Percentiles rank a stretch among this genome's conserved stretches.
Evolutionary conservation across 345 rosid species (phyloP).

Genomic region (Citropsis articulata): DNA sequence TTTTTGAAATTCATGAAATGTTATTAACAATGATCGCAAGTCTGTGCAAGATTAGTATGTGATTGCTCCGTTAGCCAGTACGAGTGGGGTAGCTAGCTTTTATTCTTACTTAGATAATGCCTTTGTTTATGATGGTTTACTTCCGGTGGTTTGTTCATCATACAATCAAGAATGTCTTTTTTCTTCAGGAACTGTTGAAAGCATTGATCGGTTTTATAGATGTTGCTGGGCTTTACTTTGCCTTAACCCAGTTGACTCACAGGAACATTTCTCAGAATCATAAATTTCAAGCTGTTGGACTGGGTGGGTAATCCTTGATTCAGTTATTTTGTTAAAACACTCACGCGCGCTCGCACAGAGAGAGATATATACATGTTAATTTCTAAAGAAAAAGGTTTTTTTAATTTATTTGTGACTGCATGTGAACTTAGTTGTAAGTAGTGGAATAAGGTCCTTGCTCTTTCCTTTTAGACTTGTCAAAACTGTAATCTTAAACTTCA

Average conservation of each 20-base stretch:
- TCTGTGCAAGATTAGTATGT: not conserved
- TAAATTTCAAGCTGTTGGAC: constrained; percentile 97
- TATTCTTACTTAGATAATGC: not conserved
- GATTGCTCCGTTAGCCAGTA: not conserved
- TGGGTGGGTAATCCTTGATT: constrained; percentile 52
- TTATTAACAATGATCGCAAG: too few relatives aligned
- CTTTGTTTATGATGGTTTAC: not conserved
- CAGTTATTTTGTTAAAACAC: constrained; percentile 4
- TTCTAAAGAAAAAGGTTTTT: not conserved
- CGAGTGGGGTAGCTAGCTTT: not conserved
- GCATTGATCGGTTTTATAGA: constrained; percentile 92
- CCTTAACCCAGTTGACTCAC: constrained; percentile 89
- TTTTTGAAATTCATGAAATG: not conserved
- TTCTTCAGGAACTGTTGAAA: constrained; percentile 78
- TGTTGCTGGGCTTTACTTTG: constrained; percentile 94
- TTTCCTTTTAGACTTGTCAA: not conserved
- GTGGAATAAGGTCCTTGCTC: not conserved
- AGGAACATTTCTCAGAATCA: constrained; percentile 95
- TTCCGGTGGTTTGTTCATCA: not conserved
- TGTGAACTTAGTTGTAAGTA: not conserved
- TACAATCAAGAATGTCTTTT: not conserved
- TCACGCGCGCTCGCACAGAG: too few relatives aligned
- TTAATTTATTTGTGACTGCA: not conserved
- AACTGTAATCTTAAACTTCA: not conserved
- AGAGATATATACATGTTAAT: not conserved